Conservation (phyloP, 371 early-diverging fungal species). For the Apophysomyces trapeziformis region DNA sequence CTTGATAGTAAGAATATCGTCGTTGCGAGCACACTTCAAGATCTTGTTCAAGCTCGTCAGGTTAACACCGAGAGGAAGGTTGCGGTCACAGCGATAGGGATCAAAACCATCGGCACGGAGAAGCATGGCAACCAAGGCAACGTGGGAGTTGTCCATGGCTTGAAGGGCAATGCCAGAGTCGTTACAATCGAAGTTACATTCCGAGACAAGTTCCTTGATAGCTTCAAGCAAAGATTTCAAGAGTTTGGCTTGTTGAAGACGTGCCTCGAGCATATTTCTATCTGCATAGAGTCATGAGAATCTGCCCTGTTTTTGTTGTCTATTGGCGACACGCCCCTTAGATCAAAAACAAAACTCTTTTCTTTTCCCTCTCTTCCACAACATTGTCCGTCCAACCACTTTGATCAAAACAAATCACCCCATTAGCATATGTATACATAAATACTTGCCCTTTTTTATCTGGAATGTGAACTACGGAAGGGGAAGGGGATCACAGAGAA, state of each 20-base stretch:
- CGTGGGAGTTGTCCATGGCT: slow-evolving; percentile 99
- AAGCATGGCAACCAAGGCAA: slow-evolving; percentile 92
- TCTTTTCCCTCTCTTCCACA: too few relatives aligned
- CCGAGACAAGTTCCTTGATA: slow-evolving; percentile 95
- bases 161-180: slow-evolving; percentile 97
- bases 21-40: slow-evolving; percentile 92
- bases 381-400: too few relatives aligned
- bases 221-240: slow-evolving; percentile 96
- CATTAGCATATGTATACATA: too few relatives aligned
- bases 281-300: not conserved
- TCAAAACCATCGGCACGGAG: slow-evolving; percentile 92
- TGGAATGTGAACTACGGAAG: too few relatives aligned
- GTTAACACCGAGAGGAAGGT: slow-evolving; percentile 92
- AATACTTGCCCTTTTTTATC: too few relatives aligned
- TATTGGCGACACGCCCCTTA: too few relatives aligned
- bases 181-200: slow-evolving; percentile 98
- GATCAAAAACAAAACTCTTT: too few relatives aligned
- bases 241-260: slow-evolving; percentile 73
- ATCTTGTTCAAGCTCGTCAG: slow-evolving; percentile 89
- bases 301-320: too few relatives aligned
- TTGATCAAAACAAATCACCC: too few relatives aligned
- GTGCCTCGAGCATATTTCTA: slow-evolving; percentile 76
- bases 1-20: slow-evolving; percentile 90
- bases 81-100: slow-evolving; percentile 95
- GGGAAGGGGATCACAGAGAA: too few relatives aligned